Evolutionary conservation across 371 early-diverging fungal genomes (phyloP).

Genomic region (Mortierella sp.): DNA sequence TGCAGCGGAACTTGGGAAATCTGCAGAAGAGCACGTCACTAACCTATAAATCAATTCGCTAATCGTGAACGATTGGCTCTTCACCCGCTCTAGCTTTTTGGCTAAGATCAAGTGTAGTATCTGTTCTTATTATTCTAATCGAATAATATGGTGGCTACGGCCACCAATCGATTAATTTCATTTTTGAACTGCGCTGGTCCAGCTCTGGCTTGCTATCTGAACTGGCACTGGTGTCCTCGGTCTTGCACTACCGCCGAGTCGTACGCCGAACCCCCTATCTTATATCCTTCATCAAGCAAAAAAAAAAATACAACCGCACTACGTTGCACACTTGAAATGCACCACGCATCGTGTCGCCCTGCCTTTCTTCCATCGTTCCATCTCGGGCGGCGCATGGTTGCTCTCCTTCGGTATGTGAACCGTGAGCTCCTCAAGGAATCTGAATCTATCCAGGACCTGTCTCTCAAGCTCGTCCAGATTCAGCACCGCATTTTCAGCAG

Average conservation of each 20-base stretch:
- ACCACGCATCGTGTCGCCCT: neutral
- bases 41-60: conserved; percentile 10
- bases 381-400: too few species aligned
- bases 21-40: neutral
- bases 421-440: conserved; percentile 16
- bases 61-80: conserved; percentile 19
- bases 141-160: conserved; percentile 49
- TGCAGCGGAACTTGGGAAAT: too few species aligned
- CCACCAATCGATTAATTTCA: conserved; percentile 52
- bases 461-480: conserved; percentile 2
- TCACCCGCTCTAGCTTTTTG: conserved; percentile 54
- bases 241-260: conserved; percentile 55
- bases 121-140: conserved; percentile 59
- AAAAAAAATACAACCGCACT: neutral
- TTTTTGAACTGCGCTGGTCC: conserved; percentile 39
- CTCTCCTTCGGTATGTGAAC: too few species aligned
- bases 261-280: conserved; percentile 43
- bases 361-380: too few species aligned
- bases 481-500: neutral
- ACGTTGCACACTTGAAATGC: neutral
- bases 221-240: conserved; percentile 53
- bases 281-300: conserved; percentile 2
- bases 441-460: conserved; percentile 19
- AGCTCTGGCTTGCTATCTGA: conserved; percentile 53
- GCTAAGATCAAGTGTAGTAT: conserved; percentile 59